These are phyloP conservation scores for Fusarium brachygibbosum DNA, from an alignment of 2,329 filamentous ascomycete genomes.

Conservation along the genomic window DNA sequence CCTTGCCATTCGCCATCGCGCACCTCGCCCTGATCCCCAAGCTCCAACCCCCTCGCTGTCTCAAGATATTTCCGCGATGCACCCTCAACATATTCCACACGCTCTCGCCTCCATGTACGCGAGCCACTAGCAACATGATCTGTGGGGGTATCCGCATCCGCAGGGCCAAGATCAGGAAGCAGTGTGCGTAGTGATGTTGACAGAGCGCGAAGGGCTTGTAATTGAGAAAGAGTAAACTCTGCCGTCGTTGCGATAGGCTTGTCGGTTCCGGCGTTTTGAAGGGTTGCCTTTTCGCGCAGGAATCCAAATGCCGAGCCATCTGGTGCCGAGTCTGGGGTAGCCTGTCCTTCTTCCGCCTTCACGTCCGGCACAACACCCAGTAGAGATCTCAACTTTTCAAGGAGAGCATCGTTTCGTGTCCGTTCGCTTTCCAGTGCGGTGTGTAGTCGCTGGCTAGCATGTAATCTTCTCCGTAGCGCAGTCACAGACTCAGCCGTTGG, in stretches of 20 bases:
- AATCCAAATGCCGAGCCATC: conserved; percentile 65
- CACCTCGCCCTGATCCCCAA: conserved; percentile 72
- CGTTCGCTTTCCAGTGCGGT: conserved; percentile 77
- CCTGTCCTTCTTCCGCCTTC: conserved; percentile 45
- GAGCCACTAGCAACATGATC: conserved; percentile 53
- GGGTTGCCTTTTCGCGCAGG: conserved; percentile 65
- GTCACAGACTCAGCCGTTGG: conserved; percentile 78
- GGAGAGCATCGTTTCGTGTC: conserved; percentile 77
- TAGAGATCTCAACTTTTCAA: conserved; percentile 70
- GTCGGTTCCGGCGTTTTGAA: conserved; percentile 64
- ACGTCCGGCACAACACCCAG: conserved; percentile 53
- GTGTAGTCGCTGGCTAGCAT: conserved; percentile 84
- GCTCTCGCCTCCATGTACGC: conserved; percentile 75
- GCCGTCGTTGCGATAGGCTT: conserved; percentile 77
- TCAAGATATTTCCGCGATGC: conserved; percentile 84
- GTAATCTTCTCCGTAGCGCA: conserved; percentile 78
- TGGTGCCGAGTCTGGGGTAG: conserved; percentile 6
- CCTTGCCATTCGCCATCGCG: conserved; percentile 75
- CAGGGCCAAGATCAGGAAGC: conserved; percentile 69
- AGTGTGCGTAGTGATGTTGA: conserved; percentile 72
- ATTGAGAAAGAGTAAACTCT: conserved; percentile 83
- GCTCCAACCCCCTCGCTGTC: conserved; percentile 74
- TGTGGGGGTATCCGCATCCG: conserved; percentile 51
- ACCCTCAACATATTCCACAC: conserved; percentile 85
- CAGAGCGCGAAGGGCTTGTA: conserved; percentile 81